Percentiles rank a stretch among this genome's conserved stretches.
These are phyloP conservation scores for Mycena filopes DNA, from an alignment of 768 basidiomycete species.

Conservation along the genomic window DNA sequence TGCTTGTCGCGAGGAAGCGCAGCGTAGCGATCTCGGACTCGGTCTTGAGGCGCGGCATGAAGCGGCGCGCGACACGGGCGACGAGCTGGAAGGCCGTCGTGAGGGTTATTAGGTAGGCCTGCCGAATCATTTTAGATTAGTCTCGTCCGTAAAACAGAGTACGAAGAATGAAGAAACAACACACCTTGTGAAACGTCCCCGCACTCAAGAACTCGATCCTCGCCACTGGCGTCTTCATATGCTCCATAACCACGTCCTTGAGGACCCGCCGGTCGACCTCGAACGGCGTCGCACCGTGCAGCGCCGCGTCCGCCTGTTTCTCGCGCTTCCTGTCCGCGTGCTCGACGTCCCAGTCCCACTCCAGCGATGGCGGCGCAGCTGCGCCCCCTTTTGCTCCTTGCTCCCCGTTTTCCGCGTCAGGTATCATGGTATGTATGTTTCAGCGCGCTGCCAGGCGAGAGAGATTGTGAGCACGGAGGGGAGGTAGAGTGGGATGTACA, in stretches of 20 bases:
- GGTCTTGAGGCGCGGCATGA: slow-evolving; percentile 88
- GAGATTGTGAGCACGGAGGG: too few relatives aligned
- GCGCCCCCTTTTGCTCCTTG: too few relatives aligned
- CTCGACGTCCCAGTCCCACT: slow-evolving; percentile 81
- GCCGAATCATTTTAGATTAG: neutral
- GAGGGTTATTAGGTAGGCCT: slow-evolving; percentile 85
- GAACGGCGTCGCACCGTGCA: slow-evolving; percentile 74
- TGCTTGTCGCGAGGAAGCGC: slow-evolving; percentile 68
- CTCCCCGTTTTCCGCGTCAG: too few relatives aligned
- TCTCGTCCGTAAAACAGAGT: neutral
- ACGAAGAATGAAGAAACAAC: slow-evolving; percentile 1
- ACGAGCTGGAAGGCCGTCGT: slow-evolving; percentile 70
- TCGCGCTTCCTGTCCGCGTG: slow-evolving; percentile 76
- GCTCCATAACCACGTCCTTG: slow-evolving; percentile 82
- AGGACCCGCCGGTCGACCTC: slow-evolving; percentile 80
- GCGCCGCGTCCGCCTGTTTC: slow-evolving; percentile 67
- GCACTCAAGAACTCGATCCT: slow-evolving; percentile 80
- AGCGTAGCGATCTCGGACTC: slow-evolving; percentile 90
- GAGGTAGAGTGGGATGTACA: too few relatives aligned
- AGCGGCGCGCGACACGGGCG: slow-evolving; percentile 84
- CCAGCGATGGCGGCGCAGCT: slow-evolving; percentile 38
- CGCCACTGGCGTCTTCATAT: slow-evolving; percentile 71
- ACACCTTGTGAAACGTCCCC: slow-evolving; percentile 90
- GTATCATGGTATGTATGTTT: too few relatives aligned
- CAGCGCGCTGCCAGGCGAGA: too few relatives aligned